Base-by-base conservation (phyloP, 2,329 filamentous ascomycete species). In the Albophoma yamanashiensis region DNA sequence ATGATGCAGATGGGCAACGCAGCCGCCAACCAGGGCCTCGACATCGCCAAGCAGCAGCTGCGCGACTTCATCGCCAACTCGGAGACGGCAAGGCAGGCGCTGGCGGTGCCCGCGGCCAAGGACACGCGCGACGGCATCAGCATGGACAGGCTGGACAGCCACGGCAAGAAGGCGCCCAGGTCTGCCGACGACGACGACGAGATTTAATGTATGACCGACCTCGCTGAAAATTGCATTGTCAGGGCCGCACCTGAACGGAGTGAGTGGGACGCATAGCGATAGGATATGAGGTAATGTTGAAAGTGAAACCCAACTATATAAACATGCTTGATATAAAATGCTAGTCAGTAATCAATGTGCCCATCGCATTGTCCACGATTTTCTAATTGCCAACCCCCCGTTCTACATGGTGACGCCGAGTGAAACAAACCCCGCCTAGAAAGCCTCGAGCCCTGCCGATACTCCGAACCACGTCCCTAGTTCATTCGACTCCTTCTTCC, bases 1-100 rank as follows among this genome's bases (percentile, higher is more conserved):
- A 97, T 99, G 80, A 80, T 95, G 67, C 92, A 95, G 70, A 97
- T 99, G 91, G 84, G 86, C 65, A 94, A 94, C 67, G 94, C 94
- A 17, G 94, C 94, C 4, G 88, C 86, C 56, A 82, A 82, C 63
- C 94, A 99, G 76, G 94, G 90, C 9, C 69, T 96, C 38, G 91
- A 96, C 67, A 91, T 99, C 66, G 90, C 91, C 70, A 97, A 96
- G 79, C 89, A 94, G 77, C 88, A 89, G 67, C 83, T 97, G 55
- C 85, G 93, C 31, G 91, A 96, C 39, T 97, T 97, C 69, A 81
- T 97, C 61, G 90, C 92, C 76, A 88, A 84, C 67, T 91, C 87
- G n/a, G 91, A 96, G 67, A 89, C 88, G 14, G 92, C 91, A 3
- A 80, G 91, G 56, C 87, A 93, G 71, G 92, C 92, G 0, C 84